A percentile compares a stretch with the other conserved stretches of the same genome.
Conservation (phyloP, 2,329 filamentous ascomycete genomes). For the Atkinsonella hypoxylon region DNA sequence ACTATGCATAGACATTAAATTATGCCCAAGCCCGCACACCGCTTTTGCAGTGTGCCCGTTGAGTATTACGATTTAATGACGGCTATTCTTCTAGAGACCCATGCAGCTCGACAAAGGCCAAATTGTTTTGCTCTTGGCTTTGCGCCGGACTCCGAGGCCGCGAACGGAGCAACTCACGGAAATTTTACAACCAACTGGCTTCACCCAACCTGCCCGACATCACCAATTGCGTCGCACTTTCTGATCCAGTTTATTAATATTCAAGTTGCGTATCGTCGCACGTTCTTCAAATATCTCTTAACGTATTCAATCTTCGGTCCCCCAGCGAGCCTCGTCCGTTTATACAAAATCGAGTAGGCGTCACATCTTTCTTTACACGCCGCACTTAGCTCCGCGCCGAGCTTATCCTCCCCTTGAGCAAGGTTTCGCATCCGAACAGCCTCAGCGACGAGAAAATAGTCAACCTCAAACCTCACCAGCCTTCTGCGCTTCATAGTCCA, state of each 20-base stretch:
- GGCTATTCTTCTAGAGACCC: neutral
- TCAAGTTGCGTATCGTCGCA: neutral
- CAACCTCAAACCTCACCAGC: neutral
- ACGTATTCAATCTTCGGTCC: neutral
- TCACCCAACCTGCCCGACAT: slow-evolving; percentile 9
- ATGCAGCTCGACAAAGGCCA: neutral
- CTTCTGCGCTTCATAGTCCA: neutral
- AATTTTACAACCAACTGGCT: slow-evolving; percentile 15
- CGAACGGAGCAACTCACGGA: slow-evolving; percentile 23
- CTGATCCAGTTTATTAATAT: neutral
- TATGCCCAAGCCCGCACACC: no score
- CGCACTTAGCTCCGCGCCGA: neutral
- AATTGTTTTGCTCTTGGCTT: neutral
- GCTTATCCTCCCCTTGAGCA: neutral
- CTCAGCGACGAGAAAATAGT: neutral
- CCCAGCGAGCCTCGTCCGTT: neutral
- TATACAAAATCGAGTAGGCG: neutral
- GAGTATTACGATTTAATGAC: no score
- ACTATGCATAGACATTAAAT: no score
- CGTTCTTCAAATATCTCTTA: neutral
- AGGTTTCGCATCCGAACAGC: neutral
- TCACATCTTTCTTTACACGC: neutral
- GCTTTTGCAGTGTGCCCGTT: no score
- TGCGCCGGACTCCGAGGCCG: slow-evolving; percentile 23
- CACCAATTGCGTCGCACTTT: slow-evolving; percentile 3